Conservation (phyloP, 2,329 filamentous ascomycete genomes). For the Exophiala spinifera region DNA sequence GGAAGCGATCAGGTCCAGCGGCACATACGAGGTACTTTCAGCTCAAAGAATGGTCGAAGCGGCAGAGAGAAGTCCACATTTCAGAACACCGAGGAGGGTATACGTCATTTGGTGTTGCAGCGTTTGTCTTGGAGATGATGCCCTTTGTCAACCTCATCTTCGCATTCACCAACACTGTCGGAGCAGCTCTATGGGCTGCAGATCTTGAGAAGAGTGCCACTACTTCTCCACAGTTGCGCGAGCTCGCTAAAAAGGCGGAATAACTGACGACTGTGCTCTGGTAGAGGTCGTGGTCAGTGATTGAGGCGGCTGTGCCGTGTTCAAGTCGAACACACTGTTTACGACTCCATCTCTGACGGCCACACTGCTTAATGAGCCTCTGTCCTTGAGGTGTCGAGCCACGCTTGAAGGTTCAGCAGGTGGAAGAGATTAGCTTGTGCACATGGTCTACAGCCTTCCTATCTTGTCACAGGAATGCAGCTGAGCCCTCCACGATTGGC, state of each 20-base stretch:
- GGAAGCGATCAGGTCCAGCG: slow-evolving; percentile 53
- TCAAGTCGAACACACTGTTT: too few species aligned
- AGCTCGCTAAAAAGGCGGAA: slow-evolving; percentile 34
- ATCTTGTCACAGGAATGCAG: too few species aligned
- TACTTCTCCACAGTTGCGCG: slow-evolving; percentile 32
- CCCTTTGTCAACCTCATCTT: slow-evolving; percentile 81
- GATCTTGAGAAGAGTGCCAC: slow-evolving; percentile 62
- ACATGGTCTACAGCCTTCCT: too few species aligned
- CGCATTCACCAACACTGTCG: slow-evolving; percentile 86
- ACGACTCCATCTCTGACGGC: too few species aligned
- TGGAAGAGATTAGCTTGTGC: too few species aligned
- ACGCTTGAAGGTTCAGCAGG: too few species aligned
- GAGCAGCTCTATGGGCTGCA: slow-evolving; percentile 90
- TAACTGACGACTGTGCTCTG: slow-evolving; percentile 14
- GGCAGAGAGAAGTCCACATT: slow-evolving; percentile 66
- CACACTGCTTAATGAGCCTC: too few species aligned
- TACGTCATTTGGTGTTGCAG: slow-evolving; percentile 76
- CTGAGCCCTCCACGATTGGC: too few species aligned
- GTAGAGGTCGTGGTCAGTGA: neutral
- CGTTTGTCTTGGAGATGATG: slow-evolving; percentile 78
- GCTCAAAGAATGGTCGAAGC: slow-evolving; percentile 74
- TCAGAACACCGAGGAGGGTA: slow-evolving; percentile 70
- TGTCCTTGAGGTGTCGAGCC: too few species aligned
- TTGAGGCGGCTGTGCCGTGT: too few species aligned
- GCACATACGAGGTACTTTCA: slow-evolving; percentile 75